Evolutionary conservation across 768 basidiomycete genomes (phyloP), one percentile per base, ranked within the genome.

Genomic region (Fistulinella prunicolor): DNA sequence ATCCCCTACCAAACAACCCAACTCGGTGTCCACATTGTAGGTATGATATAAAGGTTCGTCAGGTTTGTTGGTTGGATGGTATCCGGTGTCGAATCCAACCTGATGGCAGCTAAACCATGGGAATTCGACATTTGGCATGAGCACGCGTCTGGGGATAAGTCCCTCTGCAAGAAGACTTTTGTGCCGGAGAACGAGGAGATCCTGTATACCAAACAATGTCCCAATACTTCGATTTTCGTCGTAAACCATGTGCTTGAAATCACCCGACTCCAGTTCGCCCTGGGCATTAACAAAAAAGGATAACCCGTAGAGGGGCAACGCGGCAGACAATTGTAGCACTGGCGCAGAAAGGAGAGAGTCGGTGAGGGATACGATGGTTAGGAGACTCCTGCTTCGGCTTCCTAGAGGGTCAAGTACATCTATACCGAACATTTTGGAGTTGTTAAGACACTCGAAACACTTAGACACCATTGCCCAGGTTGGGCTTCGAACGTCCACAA

Each of bases 131-230:
- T 14, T 14, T 12, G 30, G 30, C 13, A 32, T 14, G 30, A 32
- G 30, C 9, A 32, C 30, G 13, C 30, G 30, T 32, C 13, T 32
- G 13, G 13, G 30, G 13, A 32, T 14, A 32, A 32, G 13, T 14
- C 13, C 30, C 30, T 9, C 13, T 9, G 30, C 7, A 14, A 32
- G 30, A 14, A 7, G 30, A 12, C 7, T 4, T 10, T 32, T 32
- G 4, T 32, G 30, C 9, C 13, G 30, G 21, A 36, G n/a, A 10
- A 77, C 62, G 35, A 74, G 68, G 38, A 61, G 67, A 22, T 50
- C 63, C 9, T 34, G 28, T 38, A 79, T 51, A 10, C 78, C 78
- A 34, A 74, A 61, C 55, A 79, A 59, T 2, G 74, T 67, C 1
- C 72, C 73, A 9, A 59, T 52, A 0, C 61, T 70, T 46, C 76